These are phyloP conservation scores for Parathielavia hyrcaniae DNA, from an alignment of 495 filamentous ascomycete species.

Conservation along the genomic window DNA sequence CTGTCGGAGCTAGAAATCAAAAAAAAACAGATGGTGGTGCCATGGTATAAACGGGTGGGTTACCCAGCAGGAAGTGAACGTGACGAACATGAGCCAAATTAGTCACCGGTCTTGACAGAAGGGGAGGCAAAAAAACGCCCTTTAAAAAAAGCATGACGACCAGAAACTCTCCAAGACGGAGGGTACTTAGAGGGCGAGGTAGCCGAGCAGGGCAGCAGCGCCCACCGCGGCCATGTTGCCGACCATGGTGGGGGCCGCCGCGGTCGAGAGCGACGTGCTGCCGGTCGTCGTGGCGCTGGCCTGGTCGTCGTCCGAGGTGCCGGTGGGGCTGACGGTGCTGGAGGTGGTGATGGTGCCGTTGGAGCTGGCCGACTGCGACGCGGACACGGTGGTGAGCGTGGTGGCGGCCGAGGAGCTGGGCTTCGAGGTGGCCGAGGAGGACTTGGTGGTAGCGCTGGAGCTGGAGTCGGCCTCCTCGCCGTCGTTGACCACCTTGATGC, in stretches of 20 bases:
- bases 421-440: conserved; percentile 25
- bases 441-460: conserved; percentile 23
- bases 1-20: conserved; percentile 12
- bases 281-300: conserved; percentile 1
- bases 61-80: too few species aligned
- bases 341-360: conserved; percentile 15
- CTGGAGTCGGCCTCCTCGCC: conserved; percentile 51
- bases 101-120: too few species aligned
- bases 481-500: conserved; percentile 66
- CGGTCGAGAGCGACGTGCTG: conserved; percentile 12
- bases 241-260: conserved; percentile 24
- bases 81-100: too few species aligned
- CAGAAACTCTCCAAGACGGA: conserved; percentile 26
- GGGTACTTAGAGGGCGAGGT: conserved; percentile 29
- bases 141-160: neutral
- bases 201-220: conserved; percentile 27
- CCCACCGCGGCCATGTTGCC: conserved; percentile 24
- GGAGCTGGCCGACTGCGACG: conserved; percentile 2
- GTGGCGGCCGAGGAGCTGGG: conserved; percentile 22
- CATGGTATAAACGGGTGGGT: neutral
- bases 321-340: conserved; percentile 18
- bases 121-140: neutral
- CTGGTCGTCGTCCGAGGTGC: conserved; percentile 11
- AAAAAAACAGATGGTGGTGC: neutral
- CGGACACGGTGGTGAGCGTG: conserved; percentile 16